These are phyloP conservation scores for Ulota crispa DNA, from an alignment of 225 moss, liverwort and hornwort genomes.

Conservation along the genomic window DNA sequence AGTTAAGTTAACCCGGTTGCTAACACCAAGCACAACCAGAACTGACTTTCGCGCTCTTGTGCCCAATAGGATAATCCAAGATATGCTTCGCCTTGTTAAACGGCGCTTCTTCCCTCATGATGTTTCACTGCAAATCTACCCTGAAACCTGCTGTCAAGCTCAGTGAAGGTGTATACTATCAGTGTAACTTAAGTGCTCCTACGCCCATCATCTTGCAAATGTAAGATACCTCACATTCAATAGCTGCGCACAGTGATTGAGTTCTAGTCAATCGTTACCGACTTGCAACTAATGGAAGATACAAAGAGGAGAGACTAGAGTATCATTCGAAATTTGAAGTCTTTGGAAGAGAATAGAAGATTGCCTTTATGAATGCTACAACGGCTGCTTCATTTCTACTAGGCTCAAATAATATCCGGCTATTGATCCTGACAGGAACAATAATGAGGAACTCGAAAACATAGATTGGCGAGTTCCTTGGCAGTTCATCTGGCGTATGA, in stretches of 20 bases:
- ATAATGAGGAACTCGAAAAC: constrained; percentile 21
- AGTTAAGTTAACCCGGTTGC: not conserved
- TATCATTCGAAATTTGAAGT: not conserved
- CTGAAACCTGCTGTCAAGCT: not conserved
- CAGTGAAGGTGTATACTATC: not conserved
- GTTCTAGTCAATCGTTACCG: not conserved
- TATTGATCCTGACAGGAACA: not conserved
- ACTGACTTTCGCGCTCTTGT: not conserved
- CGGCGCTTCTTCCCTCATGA: not conserved
- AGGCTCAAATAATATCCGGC: constrained; percentile 4
- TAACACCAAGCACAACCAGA: not conserved
- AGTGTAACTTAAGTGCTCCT: not conserved
- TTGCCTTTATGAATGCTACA: constrained; percentile 9
- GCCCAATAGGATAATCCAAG: not conserved
- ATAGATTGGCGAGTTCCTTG: not conserved
- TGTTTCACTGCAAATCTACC: not conserved
- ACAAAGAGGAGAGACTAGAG: not conserved
- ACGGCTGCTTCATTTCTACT: constrained; percentile 21
- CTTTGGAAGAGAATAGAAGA: constrained; percentile 2
- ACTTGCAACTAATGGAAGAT: not conserved
- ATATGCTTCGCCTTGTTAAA: not conserved
- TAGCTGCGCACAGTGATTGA: not conserved
- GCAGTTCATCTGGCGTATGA: constrained; percentile 14
- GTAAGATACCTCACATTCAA: not conserved
- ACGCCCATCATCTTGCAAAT: not conserved